Base-by-base conservation (phyloP, 352 stramenopile genomes). In the Globisporangium nodosum region DNA sequence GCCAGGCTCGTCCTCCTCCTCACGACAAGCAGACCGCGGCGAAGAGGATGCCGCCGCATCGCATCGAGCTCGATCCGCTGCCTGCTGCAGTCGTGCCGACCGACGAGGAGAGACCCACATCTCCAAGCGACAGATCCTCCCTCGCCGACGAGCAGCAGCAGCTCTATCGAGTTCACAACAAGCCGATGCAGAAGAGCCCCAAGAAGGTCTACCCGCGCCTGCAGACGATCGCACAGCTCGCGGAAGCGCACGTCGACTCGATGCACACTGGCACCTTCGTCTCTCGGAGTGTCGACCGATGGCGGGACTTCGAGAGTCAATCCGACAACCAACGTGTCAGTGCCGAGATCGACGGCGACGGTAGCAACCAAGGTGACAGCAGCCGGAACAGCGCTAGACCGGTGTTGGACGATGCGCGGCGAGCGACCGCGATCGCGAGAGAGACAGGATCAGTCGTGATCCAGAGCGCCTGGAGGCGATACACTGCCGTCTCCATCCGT, bases 191-290 rank as follows among this genome's bases (percentile, higher is more conserved):
- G 27, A 27, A 11, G 24, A 56, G 24, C 35, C 30, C 48, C 8
- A 61, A 56, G 53, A 65, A 56, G 18, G 6, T 33, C 15, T 60
- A 65, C 3, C 53, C 61, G 13, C 61, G 79, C 0, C 64, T 89
- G 6, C 64, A 75, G 39, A 89, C 79, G 21, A 65, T 89, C 16
- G 48, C 61, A 9, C 66, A 78, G 24, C 58, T 89, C 12, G 77
- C 66, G 1, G 62, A 73, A 21, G 54, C 59, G 8, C 78, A 78
- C 15, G 71, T 85, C 21, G 31, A 47, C 37, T 57, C 54, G 2
- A 66, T 89, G 56, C 66, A 75, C 30, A 58, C 45, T 27, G 73
- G 75, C 24, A 59, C 70, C 16, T 87, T 87, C 45, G 64, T 89
- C 4, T 42, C 58, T 6, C 71, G 77, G 16, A 87, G 79, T 33